Conservation (phyloP, 768 basidiomycete genomes). For the Amanita rubescens region DNA sequence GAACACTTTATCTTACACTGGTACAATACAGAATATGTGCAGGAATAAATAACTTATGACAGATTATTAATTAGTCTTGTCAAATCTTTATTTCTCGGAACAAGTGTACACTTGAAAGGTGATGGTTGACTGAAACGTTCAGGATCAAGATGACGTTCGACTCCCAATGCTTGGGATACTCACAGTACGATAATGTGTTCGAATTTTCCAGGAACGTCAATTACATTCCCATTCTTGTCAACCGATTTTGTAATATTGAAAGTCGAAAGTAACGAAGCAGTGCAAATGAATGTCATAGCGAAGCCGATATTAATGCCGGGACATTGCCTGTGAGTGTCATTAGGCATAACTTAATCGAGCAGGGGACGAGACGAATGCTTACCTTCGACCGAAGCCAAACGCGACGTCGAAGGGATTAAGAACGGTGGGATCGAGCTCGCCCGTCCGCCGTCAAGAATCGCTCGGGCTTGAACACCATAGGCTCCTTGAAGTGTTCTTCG, state of each 20-base stretch:
- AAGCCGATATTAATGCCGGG: slow-evolving; percentile 1
- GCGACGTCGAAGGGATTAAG: slow-evolving; percentile 3
- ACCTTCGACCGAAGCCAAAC: slow-evolving; percentile 7
- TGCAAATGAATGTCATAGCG: not conserved
- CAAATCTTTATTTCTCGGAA: not conserved
- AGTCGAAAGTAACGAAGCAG: slow-evolving; percentile 1
- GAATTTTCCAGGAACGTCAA: not conserved
- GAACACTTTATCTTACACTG: too few species aligned
- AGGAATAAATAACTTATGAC: not conserved
- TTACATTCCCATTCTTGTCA: not conserved
- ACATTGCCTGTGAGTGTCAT: not conserved
- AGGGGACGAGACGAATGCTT: not conserved
- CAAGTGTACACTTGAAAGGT: not conserved
- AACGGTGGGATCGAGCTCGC: not conserved
- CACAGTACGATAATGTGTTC: not conserved
- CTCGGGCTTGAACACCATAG: slow-evolving; percentile 1
- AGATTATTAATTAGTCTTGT: not conserved
- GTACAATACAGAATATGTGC: too few species aligned
- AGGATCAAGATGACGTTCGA: not conserved
- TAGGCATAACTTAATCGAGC: not conserved
- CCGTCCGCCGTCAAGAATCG: slow-evolving; percentile 4
- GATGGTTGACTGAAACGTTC: not conserved
- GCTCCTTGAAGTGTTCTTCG: not conserved
- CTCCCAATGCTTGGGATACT: not conserved
- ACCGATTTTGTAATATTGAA: slow-evolving; percentile 2